Percentiles rank a stretch among this genome's conserved stretches.
phyloP scores from a whole-genome alignment of 2,329 filamentous ascomycete species.

The Monosporascus sp. region DNA sequence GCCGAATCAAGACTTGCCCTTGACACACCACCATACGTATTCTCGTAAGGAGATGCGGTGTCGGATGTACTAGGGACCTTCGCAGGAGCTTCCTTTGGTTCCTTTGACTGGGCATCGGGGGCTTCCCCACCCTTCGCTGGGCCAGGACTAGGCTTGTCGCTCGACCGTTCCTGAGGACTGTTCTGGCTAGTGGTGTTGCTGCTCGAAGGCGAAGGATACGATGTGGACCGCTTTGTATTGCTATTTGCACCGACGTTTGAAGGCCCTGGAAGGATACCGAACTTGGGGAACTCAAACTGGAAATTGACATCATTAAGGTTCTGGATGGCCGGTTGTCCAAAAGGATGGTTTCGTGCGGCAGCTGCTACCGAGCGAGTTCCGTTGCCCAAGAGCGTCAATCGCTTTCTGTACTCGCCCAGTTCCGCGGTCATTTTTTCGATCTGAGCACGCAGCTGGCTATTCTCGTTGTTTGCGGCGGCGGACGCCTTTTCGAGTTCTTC shows the following conservation, averaged over 20 bases:
- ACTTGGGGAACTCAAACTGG: slow-evolving; percentile 93
- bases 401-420: slow-evolving; percentile 85
- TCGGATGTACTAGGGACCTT: slow-evolving; percentile 57
- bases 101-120: slow-evolving; percentile 34
- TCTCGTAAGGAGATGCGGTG: slow-evolving; percentile 33
- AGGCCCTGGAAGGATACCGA: slow-evolving; percentile 65
- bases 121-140: slow-evolving; percentile 31
- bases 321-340: slow-evolving; percentile 45
- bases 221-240: slow-evolving; percentile 11
- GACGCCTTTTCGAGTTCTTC: slow-evolving; percentile 76
- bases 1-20: slow-evolving; percentile 47
- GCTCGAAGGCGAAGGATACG: slow-evolving; percentile 20
- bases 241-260: slow-evolving; percentile 8
- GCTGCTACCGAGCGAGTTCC: slow-evolving; percentile 22
- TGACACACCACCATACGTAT: slow-evolving; percentile 38
- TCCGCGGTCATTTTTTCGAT: slow-evolving; percentile 83
- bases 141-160: slow-evolving; percentile 26
- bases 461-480: slow-evolving; percentile 78
- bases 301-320: slow-evolving; percentile 74
- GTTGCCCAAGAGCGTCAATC: slow-evolving; percentile 56
- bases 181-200: slow-evolving; percentile 25
- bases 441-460: slow-evolving; percentile 75
- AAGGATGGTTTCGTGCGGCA: slow-evolving; percentile 35
- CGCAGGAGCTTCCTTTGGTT: slow-evolving; percentile 46
- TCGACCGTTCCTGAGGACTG: slow-evolving; percentile 30